phyloP scores from a whole-genome alignment of 352 stramenopile genomes.

The Phytophthora rubi region DNA sequence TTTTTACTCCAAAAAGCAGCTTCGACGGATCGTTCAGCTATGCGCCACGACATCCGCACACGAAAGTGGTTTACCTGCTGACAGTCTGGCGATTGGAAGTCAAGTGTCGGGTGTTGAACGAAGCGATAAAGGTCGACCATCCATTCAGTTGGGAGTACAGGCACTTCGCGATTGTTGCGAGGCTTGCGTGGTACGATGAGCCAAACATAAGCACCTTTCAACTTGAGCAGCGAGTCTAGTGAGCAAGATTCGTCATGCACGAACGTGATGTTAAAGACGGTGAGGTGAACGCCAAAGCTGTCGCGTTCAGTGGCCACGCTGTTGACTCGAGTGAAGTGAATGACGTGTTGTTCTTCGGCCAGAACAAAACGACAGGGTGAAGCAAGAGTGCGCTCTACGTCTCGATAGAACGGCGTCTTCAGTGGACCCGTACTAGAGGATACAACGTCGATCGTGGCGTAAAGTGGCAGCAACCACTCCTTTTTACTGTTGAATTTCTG shows the following conservation, averaged over 20 bases:
- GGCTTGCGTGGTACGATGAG: constrained; percentile 24
- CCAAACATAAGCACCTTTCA: constrained; percentile 54
- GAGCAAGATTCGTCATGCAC: constrained; percentile 48
- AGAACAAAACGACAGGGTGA: constrained; percentile 39
- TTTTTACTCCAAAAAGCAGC: constrained; percentile 60
- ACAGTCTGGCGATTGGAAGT: constrained; percentile 34
- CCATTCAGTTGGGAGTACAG: constrained; percentile 45
- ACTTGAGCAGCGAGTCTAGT: constrained; percentile 29
- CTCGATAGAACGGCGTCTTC: constrained; percentile 34
- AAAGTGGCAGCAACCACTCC: constrained; percentile 63
- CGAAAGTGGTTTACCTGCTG: constrained; percentile 45
- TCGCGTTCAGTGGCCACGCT: constrained; percentile 1
- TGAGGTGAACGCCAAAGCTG: neutral
- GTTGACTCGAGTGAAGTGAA: constrained; percentile 40
- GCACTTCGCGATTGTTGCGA: neutral
- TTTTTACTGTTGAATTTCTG: constrained; percentile 52
- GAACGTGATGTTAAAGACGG: constrained; percentile 40
- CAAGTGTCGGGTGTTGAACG: constrained; percentile 55
- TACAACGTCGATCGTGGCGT: constrained; percentile 43
- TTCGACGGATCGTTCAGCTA: constrained; percentile 53
- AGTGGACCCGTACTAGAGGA: constrained; percentile 36
- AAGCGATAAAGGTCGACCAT: constrained; percentile 58
- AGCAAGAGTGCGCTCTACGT: constrained; percentile 29
- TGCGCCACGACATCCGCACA: constrained; percentile 34
- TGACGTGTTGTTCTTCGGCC: constrained; percentile 40